These are phyloP conservation scores for Phallus indusiatus DNA, from an alignment of 768 basidiomycete species.

Conservation along the genomic window DNA sequence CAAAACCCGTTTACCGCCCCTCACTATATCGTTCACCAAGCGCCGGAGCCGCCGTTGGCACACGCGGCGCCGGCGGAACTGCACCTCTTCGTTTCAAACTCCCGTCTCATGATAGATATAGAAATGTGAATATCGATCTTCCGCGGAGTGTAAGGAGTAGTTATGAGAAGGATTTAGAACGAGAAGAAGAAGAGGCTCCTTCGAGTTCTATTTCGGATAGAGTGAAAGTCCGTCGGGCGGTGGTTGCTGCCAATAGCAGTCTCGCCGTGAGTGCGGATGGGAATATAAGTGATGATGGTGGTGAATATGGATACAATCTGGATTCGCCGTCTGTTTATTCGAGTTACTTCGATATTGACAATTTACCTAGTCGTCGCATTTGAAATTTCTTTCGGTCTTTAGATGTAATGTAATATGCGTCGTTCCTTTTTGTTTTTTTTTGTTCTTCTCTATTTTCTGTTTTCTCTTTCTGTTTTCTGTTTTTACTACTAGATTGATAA, in stretches of 20 bases:
- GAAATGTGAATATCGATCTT: neutral
- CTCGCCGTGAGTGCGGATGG: too few relatives aligned
- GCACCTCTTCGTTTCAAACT: neutral
- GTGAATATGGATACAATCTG: neutral
- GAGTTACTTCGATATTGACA: neutral
- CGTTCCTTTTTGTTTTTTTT: too few relatives aligned
- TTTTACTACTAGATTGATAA: neutral
- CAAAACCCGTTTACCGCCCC: neutral
- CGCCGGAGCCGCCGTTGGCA: too few relatives aligned
- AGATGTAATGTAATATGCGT: too few relatives aligned
- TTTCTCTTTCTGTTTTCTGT: too few relatives aligned
- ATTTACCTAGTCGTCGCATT: neutral
- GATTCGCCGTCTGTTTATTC: neutral
- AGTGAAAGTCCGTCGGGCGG: neutral
- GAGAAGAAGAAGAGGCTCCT: neutral
- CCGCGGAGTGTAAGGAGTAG: slow-evolving; percentile 1
- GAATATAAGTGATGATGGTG: too few relatives aligned
- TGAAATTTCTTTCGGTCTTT: neutral
- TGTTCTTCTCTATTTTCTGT: too few relatives aligned
- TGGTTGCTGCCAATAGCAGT: too few relatives aligned
- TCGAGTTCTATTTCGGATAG: neutral
- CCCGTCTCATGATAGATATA: neutral
- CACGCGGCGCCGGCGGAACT: too few relatives aligned
- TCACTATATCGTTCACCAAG: neutral
- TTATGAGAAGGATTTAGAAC: slow-evolving; percentile 2